Percentiles rank a stretch among this genome's conserved stretches.
Evolutionary conservation across 176 grass and related monocot genomes (phyloP).

Genomic region (Leersia perrieri): DNA sequence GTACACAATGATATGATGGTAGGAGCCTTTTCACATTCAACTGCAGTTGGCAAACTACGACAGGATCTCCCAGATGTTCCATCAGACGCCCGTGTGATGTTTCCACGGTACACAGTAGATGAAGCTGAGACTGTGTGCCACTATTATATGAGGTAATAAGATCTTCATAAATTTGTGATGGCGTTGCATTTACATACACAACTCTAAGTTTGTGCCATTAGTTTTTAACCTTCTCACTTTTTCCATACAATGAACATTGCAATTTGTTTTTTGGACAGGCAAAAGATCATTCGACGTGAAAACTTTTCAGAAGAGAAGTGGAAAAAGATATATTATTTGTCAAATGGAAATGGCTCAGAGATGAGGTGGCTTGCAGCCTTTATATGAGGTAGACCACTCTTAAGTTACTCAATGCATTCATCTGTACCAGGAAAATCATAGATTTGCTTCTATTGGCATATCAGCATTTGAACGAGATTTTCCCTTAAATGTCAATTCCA

Average conservation of each 20-base stretch:
- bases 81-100: conserved; percentile 57
- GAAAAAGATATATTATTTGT: conserved; percentile 96
- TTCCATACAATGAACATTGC: conserved; percentile 18
- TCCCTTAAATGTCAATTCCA: background rate
- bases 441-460: no score
- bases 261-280: conserved; percentile 52
- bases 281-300: conserved; percentile 84
- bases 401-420: background rate
- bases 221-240: conserved; percentile 3
- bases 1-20: conserved; percentile 93
- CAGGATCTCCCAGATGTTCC: conserved; percentile 87
- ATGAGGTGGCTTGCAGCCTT: conserved; percentile 95
- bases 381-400: conserved; percentile 49
- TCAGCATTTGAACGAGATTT: background rate
- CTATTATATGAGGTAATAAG: conserved; percentile 90
- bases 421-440: background rate
- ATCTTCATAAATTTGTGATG: background rate
- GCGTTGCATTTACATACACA: conserved; percentile 1
- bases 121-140: conserved; percentile 86
- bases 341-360: conserved; percentile 98
- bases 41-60: conserved; percentile 88
- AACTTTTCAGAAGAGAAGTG: conserved; percentile 88
- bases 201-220: background rate
- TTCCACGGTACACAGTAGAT: conserved; percentile 80
- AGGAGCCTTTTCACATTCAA: conserved; percentile 96